These are phyloP conservation scores for Pistacia vera DNA, from an alignment of 345 rosid species.

Conservation along the genomic window DNA sequence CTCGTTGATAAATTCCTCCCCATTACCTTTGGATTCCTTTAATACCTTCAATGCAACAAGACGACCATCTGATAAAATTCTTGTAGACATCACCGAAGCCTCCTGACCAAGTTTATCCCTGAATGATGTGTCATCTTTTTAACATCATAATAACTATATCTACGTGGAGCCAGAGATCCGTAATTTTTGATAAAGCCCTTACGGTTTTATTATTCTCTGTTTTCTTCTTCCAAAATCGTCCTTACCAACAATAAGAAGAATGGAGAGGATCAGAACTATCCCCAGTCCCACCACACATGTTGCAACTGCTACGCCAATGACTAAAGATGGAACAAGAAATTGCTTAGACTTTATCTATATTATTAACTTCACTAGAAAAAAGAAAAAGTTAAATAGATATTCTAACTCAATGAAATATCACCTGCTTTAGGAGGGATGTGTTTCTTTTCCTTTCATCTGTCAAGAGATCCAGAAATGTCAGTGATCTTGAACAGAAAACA, in stretches of 20 bases:
- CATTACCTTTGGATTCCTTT: slow-evolving; percentile 13
- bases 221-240: not conserved
- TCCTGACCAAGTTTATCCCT: slow-evolving; percentile 27
- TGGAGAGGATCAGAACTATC: too few species aligned
- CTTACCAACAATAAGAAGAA: too few species aligned
- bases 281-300: too few species aligned
- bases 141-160: slow-evolving; percentile 22
- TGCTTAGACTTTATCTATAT: too few species aligned
- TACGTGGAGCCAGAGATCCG: slow-evolving; percentile 20
- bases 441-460: too few species aligned
- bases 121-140: slow-evolving; percentile 35
- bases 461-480: too few species aligned
- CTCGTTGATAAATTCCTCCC: slow-evolving; percentile 49
- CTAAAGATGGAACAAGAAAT: too few species aligned
- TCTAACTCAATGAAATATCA: too few species aligned
- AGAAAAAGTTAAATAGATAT: too few species aligned
- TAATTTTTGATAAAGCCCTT: slow-evolving; percentile 16
- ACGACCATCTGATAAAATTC: slow-evolving; percentile 22
- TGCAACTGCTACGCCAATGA: too few species aligned
- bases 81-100: slow-evolving; percentile 37
- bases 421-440: too few species aligned
- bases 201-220: not conserved
- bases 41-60: slow-evolving; percentile 36
- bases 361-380: too few species aligned
- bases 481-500: not conserved